Evolutionary conservation across 2,329 filamentous ascomycete species (phyloP).

Genomic region (Alternaria incomplexa): DNA sequence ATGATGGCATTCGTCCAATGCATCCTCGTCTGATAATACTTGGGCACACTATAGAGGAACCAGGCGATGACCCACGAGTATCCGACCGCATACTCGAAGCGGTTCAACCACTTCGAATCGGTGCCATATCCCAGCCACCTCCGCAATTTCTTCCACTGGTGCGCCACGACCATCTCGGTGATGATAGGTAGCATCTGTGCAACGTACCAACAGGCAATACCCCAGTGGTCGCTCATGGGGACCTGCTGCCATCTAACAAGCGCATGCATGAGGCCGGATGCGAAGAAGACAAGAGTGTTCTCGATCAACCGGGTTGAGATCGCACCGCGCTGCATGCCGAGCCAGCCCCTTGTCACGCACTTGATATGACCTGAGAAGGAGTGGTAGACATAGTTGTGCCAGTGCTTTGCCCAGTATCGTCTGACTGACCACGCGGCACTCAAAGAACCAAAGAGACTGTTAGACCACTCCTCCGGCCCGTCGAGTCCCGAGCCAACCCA

Average conservation of each 20-base stretch:
- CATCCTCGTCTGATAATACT: conserved; percentile 12
- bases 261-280: conserved; percentile 23
- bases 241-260: conserved; percentile 15
- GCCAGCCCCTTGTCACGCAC: conserved; percentile 17
- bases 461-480: conserved; percentile 9
- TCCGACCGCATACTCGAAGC: conserved; percentile 15
- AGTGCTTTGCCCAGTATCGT: conserved; percentile 26
- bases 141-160: conserved; percentile 5
- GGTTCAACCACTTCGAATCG: neutral
- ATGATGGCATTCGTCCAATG: conserved; percentile 18
- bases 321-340: conserved; percentile 3
- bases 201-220: conserved; percentile 20
- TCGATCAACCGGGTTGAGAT: conserved; percentile 17
- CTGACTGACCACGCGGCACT: conserved; percentile 14
- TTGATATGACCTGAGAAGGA: conserved; percentile 20
- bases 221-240: conserved; percentile 13
- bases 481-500: conserved; percentile 16
- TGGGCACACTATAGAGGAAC: conserved; percentile 26
- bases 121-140: neutral
- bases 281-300: conserved; percentile 24
- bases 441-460: conserved; percentile 15
- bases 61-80: conserved; percentile 24
- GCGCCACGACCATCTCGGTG: conserved; percentile 14
- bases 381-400: conserved; percentile 28
- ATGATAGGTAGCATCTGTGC: conserved; percentile 27